Base-by-base conservation (phyloP, 768 basidiomycete genomes). In the Cystofilobasidium bisporidii region DNA sequence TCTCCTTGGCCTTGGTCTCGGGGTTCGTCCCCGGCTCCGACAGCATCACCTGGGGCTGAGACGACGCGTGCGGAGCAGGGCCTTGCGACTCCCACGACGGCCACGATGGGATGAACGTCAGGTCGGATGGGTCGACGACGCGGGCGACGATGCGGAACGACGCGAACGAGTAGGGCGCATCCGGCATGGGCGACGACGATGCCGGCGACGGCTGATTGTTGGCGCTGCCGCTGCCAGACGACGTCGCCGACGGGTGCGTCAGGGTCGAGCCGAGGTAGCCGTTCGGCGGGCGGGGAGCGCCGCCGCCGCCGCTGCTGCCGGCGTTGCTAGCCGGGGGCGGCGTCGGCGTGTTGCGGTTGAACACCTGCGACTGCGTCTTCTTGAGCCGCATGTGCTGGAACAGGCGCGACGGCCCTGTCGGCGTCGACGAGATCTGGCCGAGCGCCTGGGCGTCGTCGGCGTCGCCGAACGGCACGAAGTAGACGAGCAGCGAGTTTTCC, bases 31-130 rank as follows among this genome's bases (percentile, higher is more conserved):
- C 68, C 26, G 62, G 68, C 36, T 63, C 63, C 28, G 61, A 60
- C 24, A 69, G 59, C 50, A 41, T 64, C 17, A 69, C 45, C 32
- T 69, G 62, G 20, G 28, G 8, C 55, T n/a, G 18, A 26, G 38
- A 14, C 28, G 59, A 55, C 24, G 32, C 28, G 24, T 40, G 41
- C 45, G 62, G 33, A 0, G 68, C n/a, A 1, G 55, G 32, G 3
- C 30, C 48, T 30, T 64, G 68, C 11, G 68, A 60, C 30, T 69
- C 68, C 68, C 68, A 69, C 15, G 68, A 69, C 11, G 68, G 68
- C 68, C 68, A 69, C 32, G 62, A 65, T n/a, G 68, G 68, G n/a
- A 69, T 58, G 63, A 65, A 64, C n/a, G 68, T 65, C 11, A 69
- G 68, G 48, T 69, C 68, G 22, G 68, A 69, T 3, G 68, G 68